phyloP scores from a whole-genome alignment of 2,329 filamentous ascomycete species.

The Pestalotiopsis sp. region DNA sequence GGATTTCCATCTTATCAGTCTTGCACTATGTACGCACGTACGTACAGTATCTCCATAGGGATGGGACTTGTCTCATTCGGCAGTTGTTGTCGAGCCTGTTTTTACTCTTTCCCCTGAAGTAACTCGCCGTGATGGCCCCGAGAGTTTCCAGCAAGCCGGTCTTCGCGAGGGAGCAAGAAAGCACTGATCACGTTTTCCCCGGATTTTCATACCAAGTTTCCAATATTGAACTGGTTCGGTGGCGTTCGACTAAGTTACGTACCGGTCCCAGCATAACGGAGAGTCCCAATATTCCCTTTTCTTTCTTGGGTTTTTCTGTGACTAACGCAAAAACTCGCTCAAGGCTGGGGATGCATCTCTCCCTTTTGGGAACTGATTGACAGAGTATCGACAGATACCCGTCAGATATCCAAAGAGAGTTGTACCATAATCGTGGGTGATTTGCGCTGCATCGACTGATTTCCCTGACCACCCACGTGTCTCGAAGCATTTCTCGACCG shows the following conservation, averaged over 20 bases:
- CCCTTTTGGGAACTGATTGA: not conserved
- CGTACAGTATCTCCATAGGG: not conserved
- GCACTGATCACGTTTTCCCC: conserved; percentile 1
- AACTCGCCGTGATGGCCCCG: not conserved
- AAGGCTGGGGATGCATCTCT: not conserved
- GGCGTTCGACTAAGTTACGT: not conserved
- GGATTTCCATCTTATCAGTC: not conserved
- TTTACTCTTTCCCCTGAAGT: not conserved
- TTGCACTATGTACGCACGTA: not conserved
- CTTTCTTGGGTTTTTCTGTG: not conserved
- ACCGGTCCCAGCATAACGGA: not conserved
- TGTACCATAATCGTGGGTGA: not conserved
- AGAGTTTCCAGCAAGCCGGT: not conserved
- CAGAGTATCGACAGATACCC: not conserved
- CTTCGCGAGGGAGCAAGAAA: not conserved
- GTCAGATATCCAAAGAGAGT: not conserved
- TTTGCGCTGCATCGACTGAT: not conserved
- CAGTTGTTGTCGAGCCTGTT: not conserved
- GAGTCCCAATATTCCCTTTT: not conserved
- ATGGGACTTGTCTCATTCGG: not conserved
- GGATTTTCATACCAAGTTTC: conserved; percentile 8
- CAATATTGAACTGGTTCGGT: conserved; percentile 5
- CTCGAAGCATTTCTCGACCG: not conserved
- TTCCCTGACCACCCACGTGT: not conserved
- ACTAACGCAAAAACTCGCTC: not conserved